Conservation (phyloP, 2,329 filamentous ascomycete genomes). For the Fusarium haematococcum region DNA sequence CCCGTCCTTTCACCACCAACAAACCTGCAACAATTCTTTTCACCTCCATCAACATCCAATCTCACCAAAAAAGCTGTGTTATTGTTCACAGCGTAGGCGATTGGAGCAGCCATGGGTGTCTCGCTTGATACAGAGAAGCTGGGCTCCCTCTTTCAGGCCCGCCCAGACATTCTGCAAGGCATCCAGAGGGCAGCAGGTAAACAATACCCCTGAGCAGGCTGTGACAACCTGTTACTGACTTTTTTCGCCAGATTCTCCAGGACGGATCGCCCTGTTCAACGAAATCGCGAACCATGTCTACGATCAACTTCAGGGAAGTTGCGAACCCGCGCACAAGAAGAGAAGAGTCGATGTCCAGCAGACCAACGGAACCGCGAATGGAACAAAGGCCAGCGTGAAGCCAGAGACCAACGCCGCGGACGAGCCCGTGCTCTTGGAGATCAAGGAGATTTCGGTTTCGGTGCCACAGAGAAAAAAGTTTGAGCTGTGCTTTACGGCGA, state of each 20-base stretch:
- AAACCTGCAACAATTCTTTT: constrained; percentile 21
- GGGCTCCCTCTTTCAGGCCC: constrained; percentile 63
- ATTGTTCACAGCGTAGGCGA: constrained; percentile 1
- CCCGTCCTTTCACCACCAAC: constrained; percentile 24
- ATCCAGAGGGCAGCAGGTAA: constrained; percentile 67
- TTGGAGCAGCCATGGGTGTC: constrained; percentile 52
- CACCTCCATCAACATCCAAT: constrained; percentile 16
- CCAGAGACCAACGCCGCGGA: constrained; percentile 53
- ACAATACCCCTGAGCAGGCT: constrained; percentile 39
- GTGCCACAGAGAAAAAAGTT: constrained; percentile 77
- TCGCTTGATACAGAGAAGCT: constrained; percentile 64
- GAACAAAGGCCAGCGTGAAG: constrained; percentile 36
- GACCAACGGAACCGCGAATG: constrained; percentile 40
- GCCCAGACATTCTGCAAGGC: constrained; percentile 66
- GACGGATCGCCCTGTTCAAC: constrained; percentile 66
- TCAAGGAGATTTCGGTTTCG: constrained; percentile 76
- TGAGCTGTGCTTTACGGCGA: constrained; percentile 71
- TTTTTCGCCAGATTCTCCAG: constrained; percentile 60
- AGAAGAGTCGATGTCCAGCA: constrained; percentile 61
- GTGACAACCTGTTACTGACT: constrained; percentile 17
- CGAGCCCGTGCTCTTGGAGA: constrained; percentile 67
- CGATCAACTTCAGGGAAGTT: constrained; percentile 55
- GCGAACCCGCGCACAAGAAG: constrained; percentile 64
- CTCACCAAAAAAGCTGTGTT: constrained; percentile 31
- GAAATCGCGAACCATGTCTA: constrained; percentile 64